Evolutionary conservation across 441 rosid species (phyloP).

Genomic region (Breynia disticha): DNA sequence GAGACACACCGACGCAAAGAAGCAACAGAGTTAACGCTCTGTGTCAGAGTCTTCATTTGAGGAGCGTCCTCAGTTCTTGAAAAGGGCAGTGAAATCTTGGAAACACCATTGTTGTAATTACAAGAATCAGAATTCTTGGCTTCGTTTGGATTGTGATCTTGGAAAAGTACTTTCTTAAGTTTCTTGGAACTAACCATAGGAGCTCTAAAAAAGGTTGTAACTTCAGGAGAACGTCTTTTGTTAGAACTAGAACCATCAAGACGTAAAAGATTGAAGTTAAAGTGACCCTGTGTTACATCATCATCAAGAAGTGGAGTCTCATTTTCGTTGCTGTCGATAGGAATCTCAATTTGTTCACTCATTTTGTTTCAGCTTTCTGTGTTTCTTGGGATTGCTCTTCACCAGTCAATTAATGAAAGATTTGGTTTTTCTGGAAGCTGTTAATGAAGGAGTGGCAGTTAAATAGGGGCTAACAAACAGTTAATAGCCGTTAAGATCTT

Average conservation of each 20-base stretch:
- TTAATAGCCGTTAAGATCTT: too few species aligned
- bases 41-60: neutral
- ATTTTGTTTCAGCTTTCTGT: too few species aligned
- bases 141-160: neutral
- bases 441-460: too few species aligned
- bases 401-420: too few species aligned
- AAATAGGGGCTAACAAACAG: too few species aligned
- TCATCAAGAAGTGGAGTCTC: too few species aligned
- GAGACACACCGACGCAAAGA: neutral
- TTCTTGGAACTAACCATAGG: neutral
- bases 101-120: neutral
- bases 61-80: neutral
- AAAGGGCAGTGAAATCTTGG: neutral
- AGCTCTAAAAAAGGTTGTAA: neutral
- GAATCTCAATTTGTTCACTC: too few species aligned
- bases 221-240: neutral
- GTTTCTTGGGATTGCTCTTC: too few species aligned
- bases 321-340: too few species aligned
- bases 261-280: neutral
- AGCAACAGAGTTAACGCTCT: neutral
- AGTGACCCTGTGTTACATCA: too few species aligned
- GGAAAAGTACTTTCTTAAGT: neutral
- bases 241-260: neutral
- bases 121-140: neutral
- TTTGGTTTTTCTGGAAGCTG: too few species aligned